A percentile compares a stretch with the other conserved stretches of the same genome.
phyloP scores from a whole-genome alignment of 140 eudicot genomes.

The Senecio squalidus region DNA sequence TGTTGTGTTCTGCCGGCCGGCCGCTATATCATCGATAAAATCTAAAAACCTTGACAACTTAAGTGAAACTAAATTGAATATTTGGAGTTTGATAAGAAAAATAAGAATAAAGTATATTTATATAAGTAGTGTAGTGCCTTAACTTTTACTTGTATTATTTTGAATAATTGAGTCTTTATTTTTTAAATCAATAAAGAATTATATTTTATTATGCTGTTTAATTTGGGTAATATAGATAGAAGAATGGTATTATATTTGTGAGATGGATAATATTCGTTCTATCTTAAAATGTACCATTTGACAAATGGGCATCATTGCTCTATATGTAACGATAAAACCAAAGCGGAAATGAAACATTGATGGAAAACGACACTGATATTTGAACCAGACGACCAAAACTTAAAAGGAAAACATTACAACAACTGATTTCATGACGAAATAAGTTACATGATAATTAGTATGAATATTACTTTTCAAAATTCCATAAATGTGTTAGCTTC shows the following conservation, averaged over 20 bases:
- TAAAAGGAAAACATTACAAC: neutral
- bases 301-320: neutral
- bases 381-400: neutral
- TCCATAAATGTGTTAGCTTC: conserved; percentile 14
- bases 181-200: neutral
- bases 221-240: neutral
- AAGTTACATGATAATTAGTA: neutral
- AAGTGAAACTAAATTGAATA: neutral
- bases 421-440: neutral
- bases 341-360: no score
- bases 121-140: conserved; percentile 17
- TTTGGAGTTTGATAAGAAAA: neutral
- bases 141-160: conserved; percentile 1
- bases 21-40: neutral
- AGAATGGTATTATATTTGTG: neutral
- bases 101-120: neutral
- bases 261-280: no score
- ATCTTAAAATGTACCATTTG: neutral
- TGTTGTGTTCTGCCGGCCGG: conserved; percentile 18
- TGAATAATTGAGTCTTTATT: neutral
- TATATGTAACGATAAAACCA: neutral
- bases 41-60: neutral
- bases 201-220: neutral
- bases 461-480: conserved; percentile 5
- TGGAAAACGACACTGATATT: neutral